Conservation (phyloP, 768 basidiomycete genomes). For the Tricholoma sp. region DNA sequence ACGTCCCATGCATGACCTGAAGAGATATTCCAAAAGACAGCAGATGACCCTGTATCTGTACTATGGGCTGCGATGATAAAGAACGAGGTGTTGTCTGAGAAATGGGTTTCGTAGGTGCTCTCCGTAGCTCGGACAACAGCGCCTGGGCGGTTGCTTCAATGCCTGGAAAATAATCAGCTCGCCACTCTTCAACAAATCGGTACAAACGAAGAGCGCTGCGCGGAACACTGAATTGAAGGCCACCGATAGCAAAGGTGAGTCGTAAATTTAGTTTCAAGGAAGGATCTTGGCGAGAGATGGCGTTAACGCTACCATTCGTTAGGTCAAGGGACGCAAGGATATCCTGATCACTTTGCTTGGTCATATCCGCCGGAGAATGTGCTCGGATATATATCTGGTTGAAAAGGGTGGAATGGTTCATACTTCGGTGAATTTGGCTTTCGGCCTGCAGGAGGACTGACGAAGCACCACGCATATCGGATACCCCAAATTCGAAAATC, state of each 20-base stretch:
- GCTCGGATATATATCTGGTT: conserved; percentile 54
- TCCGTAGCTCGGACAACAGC: conserved; percentile 58
- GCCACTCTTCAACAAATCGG: conserved; percentile 79
- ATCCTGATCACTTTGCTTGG: conserved; percentile 41
- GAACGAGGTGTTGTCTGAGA: conserved; percentile 25
- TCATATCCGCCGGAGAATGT: conserved; percentile 40
- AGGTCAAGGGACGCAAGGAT: conserved; percentile 59
- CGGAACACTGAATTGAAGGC: conserved; percentile 57
- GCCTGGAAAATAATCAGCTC: conserved; percentile 69
- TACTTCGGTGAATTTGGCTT: conserved; percentile 32
- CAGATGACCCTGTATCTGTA: conserved; percentile 52
- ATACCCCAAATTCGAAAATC: conserved; percentile 52
- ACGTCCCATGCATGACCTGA: conserved; percentile 85
- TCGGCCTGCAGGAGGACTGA: conserved; percentile 27
- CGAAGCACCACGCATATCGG: conserved; percentile 33
- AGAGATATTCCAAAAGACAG: conserved; percentile 53
- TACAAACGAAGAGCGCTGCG: conserved; percentile 78
- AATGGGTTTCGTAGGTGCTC: conserved; percentile 30
- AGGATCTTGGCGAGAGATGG: conserved; percentile 42
- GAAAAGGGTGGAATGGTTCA: conserved; percentile 45
- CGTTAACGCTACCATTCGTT: conserved; percentile 39
- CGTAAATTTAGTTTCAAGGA: conserved; percentile 34
- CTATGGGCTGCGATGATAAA: conserved; percentile 21
- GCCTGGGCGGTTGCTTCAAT: conserved; percentile 63
- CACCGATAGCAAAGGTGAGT: conserved; percentile 38